Evolutionary conservation across 2,329 filamentous ascomycete species (phyloP).

Genomic region (Fusarium tricinctum): DNA sequence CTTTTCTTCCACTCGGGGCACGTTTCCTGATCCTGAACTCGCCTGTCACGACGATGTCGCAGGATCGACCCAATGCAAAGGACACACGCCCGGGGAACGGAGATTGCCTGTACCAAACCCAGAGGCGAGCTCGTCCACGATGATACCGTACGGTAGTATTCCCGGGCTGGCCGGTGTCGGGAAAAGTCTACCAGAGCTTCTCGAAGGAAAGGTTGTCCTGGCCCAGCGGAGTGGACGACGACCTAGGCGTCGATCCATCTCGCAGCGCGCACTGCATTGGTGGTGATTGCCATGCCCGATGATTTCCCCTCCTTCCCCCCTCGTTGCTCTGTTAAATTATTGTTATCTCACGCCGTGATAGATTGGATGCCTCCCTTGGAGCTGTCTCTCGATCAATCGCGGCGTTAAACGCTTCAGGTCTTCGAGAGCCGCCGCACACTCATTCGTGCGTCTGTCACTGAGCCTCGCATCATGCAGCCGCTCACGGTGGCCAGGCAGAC

Average conservation of each 20-base stretch:
- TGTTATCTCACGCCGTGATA: conserved; percentile 18
- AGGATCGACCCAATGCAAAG: conserved; percentile 46
- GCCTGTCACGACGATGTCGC: conserved; percentile 31
- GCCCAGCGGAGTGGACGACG: conserved; percentile 45
- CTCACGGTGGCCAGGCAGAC: conserved; percentile 3
- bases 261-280: conserved; percentile 24
- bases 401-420: conserved; percentile 42
- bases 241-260: conserved; percentile 49
- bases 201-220: conserved; percentile 47
- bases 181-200: conserved; percentile 40
- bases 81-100: conserved; percentile 41
- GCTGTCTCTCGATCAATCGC: conserved; percentile 25
- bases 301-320: conserved; percentile 27
- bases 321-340: conserved; percentile 34
- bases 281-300: conserved; percentile 16
- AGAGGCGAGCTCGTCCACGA: conserved; percentile 19
- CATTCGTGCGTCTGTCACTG: conserved; percentile 8
- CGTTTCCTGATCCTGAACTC: conserved; percentile 32
- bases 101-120: conserved; percentile 37
- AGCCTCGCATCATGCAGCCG: conserved; percentile 33
- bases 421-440: conserved; percentile 22
- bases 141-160: conserved; percentile 39
- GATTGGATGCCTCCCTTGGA: conserved; percentile 40
- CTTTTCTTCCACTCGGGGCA: conserved; percentile 21
- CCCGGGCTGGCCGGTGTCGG: conserved; percentile 40